Percentiles rank a stretch among this genome's conserved stretches.
Evolutionary conservation across 75 land plant genomes (phyloP).

Genomic region (Picea glauca): DNA sequence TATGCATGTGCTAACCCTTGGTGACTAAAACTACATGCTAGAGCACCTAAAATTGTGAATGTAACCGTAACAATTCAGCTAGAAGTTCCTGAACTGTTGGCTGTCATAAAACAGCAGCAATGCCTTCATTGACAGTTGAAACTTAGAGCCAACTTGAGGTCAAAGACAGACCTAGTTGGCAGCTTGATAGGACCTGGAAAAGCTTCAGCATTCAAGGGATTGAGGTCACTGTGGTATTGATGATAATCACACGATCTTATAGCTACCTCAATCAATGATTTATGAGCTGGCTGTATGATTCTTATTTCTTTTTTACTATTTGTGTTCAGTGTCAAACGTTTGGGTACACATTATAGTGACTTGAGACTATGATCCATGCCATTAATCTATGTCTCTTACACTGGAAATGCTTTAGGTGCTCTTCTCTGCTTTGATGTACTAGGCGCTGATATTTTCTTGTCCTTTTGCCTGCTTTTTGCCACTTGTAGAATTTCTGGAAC

Average conservation of each 20-base stretch:
- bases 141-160: too few relatives aligned
- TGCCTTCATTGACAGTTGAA: too few relatives aligned
- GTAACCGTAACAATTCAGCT: too few relatives aligned
- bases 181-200: too few relatives aligned
- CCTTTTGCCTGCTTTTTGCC: background rate
- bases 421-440: background rate
- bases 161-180: too few relatives aligned
- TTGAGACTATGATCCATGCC: background rate
- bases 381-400: background rate
- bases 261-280: background rate
- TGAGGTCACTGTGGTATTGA: background rate
- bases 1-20: too few relatives aligned
- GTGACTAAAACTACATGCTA: too few relatives aligned
- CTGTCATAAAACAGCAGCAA: too few relatives aligned
- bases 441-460: background rate
- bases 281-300: background rate
- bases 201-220: background rate
- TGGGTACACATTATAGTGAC: too few relatives aligned
- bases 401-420: background rate
- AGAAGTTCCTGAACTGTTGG: too few relatives aligned
- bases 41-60: too few relatives aligned
- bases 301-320: background rate
- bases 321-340: background rate
- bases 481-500: background rate
- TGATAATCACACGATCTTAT: background rate